Evolutionary conservation across 2,329 filamentous ascomycete species (phyloP).

Genomic region (Penicillium sp.): DNA sequence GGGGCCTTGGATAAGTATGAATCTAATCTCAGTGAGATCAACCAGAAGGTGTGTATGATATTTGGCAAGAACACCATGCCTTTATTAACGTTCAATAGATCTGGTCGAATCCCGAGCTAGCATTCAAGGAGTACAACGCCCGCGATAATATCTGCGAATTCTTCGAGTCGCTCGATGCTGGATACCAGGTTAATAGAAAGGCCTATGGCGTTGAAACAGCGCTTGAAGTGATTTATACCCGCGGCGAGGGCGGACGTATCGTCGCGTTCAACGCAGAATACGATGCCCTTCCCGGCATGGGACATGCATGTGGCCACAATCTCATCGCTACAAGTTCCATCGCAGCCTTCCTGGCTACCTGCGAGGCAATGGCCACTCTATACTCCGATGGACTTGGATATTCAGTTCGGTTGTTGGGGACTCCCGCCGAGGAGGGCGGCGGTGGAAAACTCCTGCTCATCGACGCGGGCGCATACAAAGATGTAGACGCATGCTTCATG

Average conservation of each 20-base stretch:
- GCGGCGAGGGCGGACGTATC: conserved; percentile 34
- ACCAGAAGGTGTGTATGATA: conserved; percentile 14
- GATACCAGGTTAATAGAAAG: conserved; percentile 14
- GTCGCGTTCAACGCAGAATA: conserved; percentile 36
- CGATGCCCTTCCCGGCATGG: conserved; percentile 32
- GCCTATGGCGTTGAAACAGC: conserved; percentile 16
- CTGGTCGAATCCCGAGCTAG: conserved; percentile 19
- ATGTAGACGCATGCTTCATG: conserved; percentile 39
- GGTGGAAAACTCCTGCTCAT: conserved; percentile 39
- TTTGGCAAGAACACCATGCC: no score
- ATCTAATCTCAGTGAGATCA: conserved; percentile 22
- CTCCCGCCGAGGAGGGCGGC: conserved; percentile 30
- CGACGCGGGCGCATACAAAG: conserved; percentile 39
- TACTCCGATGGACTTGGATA: conserved; percentile 11
- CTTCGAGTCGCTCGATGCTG: conserved; percentile 13
- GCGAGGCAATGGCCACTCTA: conserved; percentile 18
- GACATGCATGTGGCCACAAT: conserved; percentile 34
- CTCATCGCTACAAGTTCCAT: conserved; percentile 29
- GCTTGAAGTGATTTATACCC: conserved; percentile 11
- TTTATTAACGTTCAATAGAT: conserved; percentile 8
- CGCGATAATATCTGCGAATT: conserved; percentile 18
- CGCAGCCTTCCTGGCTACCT: conserved; percentile 27
- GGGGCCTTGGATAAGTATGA: conserved; percentile 19
- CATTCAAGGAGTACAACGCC: conserved; percentile 19
- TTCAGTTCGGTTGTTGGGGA: conserved; percentile 28